Evolutionary conservation across 164 flowering plant species (phyloP).

Genomic region (Saururus chinensis): DNA sequence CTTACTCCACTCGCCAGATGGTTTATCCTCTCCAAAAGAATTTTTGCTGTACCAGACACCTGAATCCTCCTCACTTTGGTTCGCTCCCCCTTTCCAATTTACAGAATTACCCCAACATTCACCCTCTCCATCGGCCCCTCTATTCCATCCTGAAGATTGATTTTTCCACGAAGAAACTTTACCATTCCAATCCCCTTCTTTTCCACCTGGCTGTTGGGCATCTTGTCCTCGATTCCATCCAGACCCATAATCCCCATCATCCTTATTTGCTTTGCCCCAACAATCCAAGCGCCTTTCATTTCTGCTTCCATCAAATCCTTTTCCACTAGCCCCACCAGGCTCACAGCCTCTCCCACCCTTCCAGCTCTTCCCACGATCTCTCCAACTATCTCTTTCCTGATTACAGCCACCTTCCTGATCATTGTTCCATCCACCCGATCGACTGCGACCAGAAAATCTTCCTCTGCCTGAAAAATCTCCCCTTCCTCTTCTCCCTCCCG

Average conservation of each 20-base stretch:
- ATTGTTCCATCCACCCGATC: conserved; percentile 5
- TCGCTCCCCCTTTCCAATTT: conserved; percentile 10
- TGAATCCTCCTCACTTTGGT: conserved; percentile 22
- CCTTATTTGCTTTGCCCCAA: conserved; percentile 10
- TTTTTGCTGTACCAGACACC: conserved; percentile 18
- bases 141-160: conserved; percentile 7
- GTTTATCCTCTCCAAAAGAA: conserved; percentile 12
- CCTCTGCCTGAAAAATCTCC: conserved; percentile 7
- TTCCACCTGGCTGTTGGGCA: not conserved
- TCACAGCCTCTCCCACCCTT: conserved; percentile 3
- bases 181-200: not conserved
- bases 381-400: not conserved
- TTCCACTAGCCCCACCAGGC: conserved; percentile 12
- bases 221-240: conserved; percentile 12
- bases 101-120: not conserved
- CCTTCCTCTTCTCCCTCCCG: conserved; percentile 1
- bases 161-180: not conserved
- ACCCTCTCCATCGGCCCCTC: not conserved
- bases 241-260: conserved; percentile 7
- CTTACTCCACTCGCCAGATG: conserved; percentile 1
- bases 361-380: conserved; percentile 6
- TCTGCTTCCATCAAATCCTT: conserved; percentile 1
- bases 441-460: conserved; percentile 10
- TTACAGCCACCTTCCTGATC: conserved; percentile 1
- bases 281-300: not conserved